These are phyloP conservation scores for Entophlyctis luteolus DNA, from an alignment of 192 early-diverging fungal species.

Conservation along the genomic window DNA sequence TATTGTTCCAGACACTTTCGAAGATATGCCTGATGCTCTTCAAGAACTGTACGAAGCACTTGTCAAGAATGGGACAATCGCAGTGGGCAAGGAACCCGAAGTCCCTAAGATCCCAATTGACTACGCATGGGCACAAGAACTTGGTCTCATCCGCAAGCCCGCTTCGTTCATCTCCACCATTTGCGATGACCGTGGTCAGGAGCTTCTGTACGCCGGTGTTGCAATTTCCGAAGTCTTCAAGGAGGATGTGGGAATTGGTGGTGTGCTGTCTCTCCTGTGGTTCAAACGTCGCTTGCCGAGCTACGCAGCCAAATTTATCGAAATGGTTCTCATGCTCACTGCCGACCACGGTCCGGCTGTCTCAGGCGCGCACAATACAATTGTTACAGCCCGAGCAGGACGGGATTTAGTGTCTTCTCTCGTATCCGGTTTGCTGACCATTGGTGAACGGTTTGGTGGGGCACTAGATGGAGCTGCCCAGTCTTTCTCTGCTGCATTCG, in stretches of 20 bases:
- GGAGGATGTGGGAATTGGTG: conserved; percentile 97
- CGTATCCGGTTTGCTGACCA: conserved; percentile 90
- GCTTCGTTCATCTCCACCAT: conserved; percentile 98
- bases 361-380: conserved; percentile 71
- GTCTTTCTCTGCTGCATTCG: conserved; percentile 85
- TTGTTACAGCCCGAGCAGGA: conserved; percentile 89
- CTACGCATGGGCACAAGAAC: conserved; percentile 98
- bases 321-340: conserved; percentile 99
- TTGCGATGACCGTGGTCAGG: conserved; percentile 98
- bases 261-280: conserved; percentile 94
- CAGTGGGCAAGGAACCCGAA: conserved; percentile 79
- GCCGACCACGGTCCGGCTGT: conserved; percentile 99
- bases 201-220: conserved; percentile 97
- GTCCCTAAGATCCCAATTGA: conserved; percentile 97
- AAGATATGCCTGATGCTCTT: conserved; percentile 82
- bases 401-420: conserved; percentile 96
- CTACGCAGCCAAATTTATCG: conserved; percentile 96
- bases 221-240: conserved; percentile 97
- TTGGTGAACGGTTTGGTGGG: conserved; percentile 96
- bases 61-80: conserved; percentile 67
- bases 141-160: conserved; percentile 96
- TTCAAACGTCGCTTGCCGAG: conserved; percentile 94
- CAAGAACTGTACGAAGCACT: conserved; percentile 73
- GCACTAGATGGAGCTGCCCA: conserved; percentile 96
- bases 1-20: conserved; percentile 93